Evolutionary conservation across 2,329 filamentous ascomycete species (phyloP).

Genomic region (Fusarium sp.): DNA sequence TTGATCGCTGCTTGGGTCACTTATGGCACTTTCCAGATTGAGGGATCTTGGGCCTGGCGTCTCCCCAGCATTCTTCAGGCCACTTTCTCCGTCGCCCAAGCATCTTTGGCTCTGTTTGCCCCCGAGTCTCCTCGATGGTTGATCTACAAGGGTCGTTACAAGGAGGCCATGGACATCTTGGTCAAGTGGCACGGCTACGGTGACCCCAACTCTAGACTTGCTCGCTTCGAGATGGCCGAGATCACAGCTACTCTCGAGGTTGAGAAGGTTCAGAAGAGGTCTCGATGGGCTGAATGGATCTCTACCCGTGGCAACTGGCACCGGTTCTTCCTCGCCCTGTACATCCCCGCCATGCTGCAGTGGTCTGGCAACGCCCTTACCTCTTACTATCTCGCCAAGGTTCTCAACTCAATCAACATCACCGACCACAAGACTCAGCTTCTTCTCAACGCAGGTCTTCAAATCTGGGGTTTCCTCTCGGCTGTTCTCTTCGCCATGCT

Average conservation of each 20-base stretch:
- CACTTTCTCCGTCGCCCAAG: conserved; percentile 45
- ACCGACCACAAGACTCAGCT: conserved; percentile 48
- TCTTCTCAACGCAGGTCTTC: conserved; percentile 46
- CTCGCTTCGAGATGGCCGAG: conserved; percentile 39
- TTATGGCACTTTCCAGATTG: conserved; percentile 56
- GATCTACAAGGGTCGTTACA: conserved; percentile 43
- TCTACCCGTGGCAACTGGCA: conserved; percentile 47
- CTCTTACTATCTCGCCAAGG: conserved; percentile 55
- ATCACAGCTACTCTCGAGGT: conserved; percentile 40
- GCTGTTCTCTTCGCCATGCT: conserved; percentile 52
- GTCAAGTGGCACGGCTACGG: conserved; percentile 42
- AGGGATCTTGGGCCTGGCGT: conserved; percentile 61
- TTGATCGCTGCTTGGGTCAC: conserved; percentile 48
- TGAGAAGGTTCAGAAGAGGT: conserved; percentile 42
- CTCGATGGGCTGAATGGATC: conserved; percentile 35
- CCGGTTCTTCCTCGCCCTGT: conserved; percentile 47
- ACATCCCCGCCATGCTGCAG: conserved; percentile 48
- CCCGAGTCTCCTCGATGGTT: conserved; percentile 42
- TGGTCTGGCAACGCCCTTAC: conserved; percentile 49
- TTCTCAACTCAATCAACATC: conserved; percentile 56
- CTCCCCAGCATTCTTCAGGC: conserved; percentile 61
- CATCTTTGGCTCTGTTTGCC: conserved; percentile 19
- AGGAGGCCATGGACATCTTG: conserved; percentile 36
- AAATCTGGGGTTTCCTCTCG: conserved; percentile 53
- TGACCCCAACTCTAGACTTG: conserved; percentile 25